These are phyloP conservation scores for Calonectria pteridis DNA, from an alignment of 2,329 filamentous ascomycete genomes.

Conservation along the genomic window DNA sequence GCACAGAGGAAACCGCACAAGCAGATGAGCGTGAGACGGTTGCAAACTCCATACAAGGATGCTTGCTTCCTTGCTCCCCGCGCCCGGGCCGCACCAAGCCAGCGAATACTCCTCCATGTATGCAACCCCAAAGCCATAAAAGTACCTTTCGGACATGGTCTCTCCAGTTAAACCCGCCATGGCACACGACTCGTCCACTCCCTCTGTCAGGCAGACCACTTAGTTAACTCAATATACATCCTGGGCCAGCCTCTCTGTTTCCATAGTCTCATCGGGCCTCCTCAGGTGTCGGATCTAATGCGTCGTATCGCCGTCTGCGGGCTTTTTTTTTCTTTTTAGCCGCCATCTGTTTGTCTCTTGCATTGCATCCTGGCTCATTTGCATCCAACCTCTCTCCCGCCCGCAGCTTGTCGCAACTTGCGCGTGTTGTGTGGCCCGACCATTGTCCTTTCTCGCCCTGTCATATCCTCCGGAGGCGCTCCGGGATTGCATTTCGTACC, in stretches of 20 bases:
- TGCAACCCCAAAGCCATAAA: not conserved
- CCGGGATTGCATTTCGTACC: not conserved
- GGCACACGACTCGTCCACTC: constrained; percentile 2
- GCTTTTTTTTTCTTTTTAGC: not conserved
- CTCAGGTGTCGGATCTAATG: constrained; percentile 13
- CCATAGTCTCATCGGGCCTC: not conserved
- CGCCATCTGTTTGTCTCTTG: not conserved
- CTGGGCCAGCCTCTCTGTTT: not conserved
- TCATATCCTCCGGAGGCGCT: not conserved
- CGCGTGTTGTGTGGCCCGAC: not conserved
- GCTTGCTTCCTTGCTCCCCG: constrained; percentile 6
- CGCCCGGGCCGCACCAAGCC: constrained; percentile 10
- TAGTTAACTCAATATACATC: constrained; percentile 15
- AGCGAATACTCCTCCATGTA: constrained; percentile 6
- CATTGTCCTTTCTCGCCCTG: not conserved
- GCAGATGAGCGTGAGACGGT: not conserved
- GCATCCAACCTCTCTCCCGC: not conserved
- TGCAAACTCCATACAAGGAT: not conserved
- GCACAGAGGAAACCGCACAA: not conserved
- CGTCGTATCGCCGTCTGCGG: constrained; percentile 21
- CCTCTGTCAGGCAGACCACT: not conserved
- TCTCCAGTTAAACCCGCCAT: constrained; percentile 10
- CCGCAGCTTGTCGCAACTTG: constrained; percentile 2
- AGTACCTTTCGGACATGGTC: not conserved
- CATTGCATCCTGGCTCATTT: not conserved